Evolutionary conservation across 768 basidiomycete species (phyloP).

Genomic region (Candolleomyces eurysporus): DNA sequence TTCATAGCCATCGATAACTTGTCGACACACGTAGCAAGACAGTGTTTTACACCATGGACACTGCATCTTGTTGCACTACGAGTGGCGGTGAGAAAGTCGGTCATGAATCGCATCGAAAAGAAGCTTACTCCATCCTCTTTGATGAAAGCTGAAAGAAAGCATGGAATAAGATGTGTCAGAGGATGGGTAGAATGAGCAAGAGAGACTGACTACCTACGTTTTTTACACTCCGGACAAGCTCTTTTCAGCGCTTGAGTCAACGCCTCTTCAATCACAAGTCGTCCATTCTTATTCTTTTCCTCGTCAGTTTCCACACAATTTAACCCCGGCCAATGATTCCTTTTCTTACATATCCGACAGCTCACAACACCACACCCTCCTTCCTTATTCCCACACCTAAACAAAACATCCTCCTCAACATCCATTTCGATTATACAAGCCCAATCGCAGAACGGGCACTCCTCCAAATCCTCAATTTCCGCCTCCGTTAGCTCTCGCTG

Average conservation of each 20-base stretch:
- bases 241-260: conserved; percentile 89
- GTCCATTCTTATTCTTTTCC: conserved; percentile 71
- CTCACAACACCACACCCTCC: conserved; percentile 75
- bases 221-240: conserved; percentile 82
- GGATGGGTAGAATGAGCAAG: neutral
- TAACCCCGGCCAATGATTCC: conserved; percentile 76
- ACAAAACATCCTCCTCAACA: neutral
- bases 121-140: neutral
- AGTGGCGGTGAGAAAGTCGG: neutral
- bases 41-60: neutral
- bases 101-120: neutral
- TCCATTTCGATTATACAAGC: conserved; percentile 68
- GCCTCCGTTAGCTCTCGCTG: conserved; percentile 79
- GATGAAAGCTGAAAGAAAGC: neutral
- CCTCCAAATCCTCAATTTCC: conserved; percentile 75
- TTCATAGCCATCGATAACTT: neutral
- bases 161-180: too few species aligned
- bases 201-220: conserved; percentile 42
- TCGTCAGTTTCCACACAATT: conserved; percentile 76
- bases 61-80: neutral
- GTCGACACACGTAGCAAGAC: neutral
- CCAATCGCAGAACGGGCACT: conserved; percentile 90
- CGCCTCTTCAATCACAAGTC: conserved; percentile 85
- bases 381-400: conserved; percentile 45
- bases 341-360: conserved; percentile 76